Evolutionary conservation across 495 filamentous ascomycete genomes (phyloP).

Genomic region (Clavariopsis aquatica): DNA sequence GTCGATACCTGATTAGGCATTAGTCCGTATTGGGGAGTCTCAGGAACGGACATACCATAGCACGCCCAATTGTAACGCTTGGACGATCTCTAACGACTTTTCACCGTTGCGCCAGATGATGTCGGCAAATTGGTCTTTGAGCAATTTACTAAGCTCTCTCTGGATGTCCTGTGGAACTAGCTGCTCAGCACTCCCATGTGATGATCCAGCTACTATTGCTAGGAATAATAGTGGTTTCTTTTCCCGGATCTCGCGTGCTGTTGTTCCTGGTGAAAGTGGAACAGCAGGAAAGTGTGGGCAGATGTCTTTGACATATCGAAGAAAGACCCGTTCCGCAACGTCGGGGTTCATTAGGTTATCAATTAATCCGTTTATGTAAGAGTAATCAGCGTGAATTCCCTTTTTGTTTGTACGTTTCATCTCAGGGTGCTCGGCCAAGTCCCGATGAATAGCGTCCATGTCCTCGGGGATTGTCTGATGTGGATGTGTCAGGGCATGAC

Average conservation of each 20-base stretch:
- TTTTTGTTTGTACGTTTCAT: constrained; percentile 31
- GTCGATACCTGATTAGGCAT: constrained; percentile 77
- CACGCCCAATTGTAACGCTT: constrained; percentile 61
- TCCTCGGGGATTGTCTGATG: constrained; percentile 36
- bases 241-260: constrained; percentile 65
- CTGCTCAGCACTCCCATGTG: constrained; percentile 57
- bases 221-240: constrained; percentile 80
- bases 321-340: constrained; percentile 65
- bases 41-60: constrained; percentile 30
- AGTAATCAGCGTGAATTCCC: constrained; percentile 43
- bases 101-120: constrained; percentile 72
- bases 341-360: constrained; percentile 63
- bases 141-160: constrained; percentile 62
- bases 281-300: constrained; percentile 73
- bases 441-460: constrained; percentile 35
- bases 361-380: constrained; percentile 66
- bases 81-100: constrained; percentile 84
- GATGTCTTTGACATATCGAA: constrained; percentile 69
- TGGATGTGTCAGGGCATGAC: background rate
- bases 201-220: constrained; percentile 69
- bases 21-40: no score
- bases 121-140: constrained; percentile 73
- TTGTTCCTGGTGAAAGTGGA: constrained; percentile 68
- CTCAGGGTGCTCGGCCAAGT: constrained; percentile 30
- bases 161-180: constrained; percentile 34